Evolutionary conservation across 768 basidiomycete genomes (phyloP).

Genomic region (Psilocybe azurescens): DNA sequence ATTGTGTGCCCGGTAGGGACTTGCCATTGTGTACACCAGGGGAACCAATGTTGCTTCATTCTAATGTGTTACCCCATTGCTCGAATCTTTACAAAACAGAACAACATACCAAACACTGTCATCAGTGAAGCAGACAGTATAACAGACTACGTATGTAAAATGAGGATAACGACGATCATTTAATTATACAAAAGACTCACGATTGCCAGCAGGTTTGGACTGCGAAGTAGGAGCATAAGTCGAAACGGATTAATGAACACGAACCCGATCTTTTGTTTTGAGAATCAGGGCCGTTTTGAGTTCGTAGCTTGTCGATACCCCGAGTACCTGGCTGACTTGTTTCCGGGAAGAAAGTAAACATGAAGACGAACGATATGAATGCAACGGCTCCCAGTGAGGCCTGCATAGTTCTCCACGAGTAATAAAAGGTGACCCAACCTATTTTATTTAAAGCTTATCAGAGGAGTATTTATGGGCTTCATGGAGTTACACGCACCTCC

Average conservation of each 20-base stretch:
- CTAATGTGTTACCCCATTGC: not conserved
- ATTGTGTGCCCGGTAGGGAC: conserved; percentile 17
- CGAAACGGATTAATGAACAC: conserved; percentile 65
- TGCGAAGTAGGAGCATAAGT: conserved; percentile 55
- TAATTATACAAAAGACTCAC: conserved; percentile 39
- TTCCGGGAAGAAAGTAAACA: conserved; percentile 62
- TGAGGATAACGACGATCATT: not conserved
- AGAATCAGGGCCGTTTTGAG: conserved; percentile 9
- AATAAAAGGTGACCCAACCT: conserved; percentile 60
- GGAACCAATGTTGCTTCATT: conserved; percentile 56
- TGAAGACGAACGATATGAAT: conserved; percentile 40
- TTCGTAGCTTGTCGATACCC: conserved; percentile 53
- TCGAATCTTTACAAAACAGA: not conserved
- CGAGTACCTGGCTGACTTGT: conserved; percentile 65
- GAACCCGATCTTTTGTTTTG: conserved; percentile 27
- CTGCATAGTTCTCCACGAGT: conserved; percentile 72
- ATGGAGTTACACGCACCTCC: conserved; percentile 47
- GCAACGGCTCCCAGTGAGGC: conserved; percentile 45
- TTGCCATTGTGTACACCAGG: conserved; percentile 68
- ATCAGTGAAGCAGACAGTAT: conserved; percentile 19
- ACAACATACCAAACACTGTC: conserved; percentile 19
- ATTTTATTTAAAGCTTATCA: not conserved
- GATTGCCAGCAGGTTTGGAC: conserved; percentile 60
- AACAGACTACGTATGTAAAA: conserved; percentile 11
- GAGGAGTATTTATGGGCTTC: not conserved